A percentile compares a stretch with the other conserved stretches of the same genome.
phyloP scores from a whole-genome alignment of 306 rosid genomes.

The Cicer yamashitae region DNA sequence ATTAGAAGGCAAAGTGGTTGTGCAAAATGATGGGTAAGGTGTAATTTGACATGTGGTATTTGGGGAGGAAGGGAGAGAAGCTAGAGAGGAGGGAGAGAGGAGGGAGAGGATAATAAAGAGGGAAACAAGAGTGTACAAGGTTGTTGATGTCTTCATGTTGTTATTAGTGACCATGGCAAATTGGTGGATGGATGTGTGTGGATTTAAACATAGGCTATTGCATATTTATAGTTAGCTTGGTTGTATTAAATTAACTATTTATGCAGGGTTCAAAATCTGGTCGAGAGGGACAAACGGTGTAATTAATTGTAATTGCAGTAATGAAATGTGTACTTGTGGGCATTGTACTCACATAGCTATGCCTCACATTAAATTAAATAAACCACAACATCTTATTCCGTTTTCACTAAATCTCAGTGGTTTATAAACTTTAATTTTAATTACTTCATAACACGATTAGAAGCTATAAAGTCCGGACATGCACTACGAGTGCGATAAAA shows the following conservation, averaged over 20 bases:
- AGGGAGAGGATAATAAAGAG: neutral
- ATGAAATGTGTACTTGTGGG: neutral
- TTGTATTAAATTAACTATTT: slow-evolving; percentile 7
- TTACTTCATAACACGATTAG: too few relatives aligned
- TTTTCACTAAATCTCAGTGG: too few relatives aligned
- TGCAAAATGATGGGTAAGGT: slow-evolving; percentile 52
- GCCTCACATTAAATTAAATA: too few relatives aligned
- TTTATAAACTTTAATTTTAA: too few relatives aligned
- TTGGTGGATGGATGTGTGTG: slow-evolving; percentile 1
- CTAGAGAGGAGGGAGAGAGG: slow-evolving; percentile 41
- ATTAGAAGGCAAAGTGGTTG: slow-evolving; percentile 36
- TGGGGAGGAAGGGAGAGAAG: slow-evolving; percentile 18
- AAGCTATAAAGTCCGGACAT: too few relatives aligned
- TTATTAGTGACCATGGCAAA: slow-evolving; percentile 43
- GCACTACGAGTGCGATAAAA: too few relatives aligned
- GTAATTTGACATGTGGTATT: slow-evolving; percentile 43
- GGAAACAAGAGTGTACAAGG: slow-evolving; percentile 37
- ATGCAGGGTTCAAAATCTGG: slow-evolving; percentile 27
- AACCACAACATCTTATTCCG: too few relatives aligned
- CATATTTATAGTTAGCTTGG: slow-evolving; percentile 39
- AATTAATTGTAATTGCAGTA: slow-evolving; percentile 1
- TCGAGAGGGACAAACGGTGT: slow-evolving; percentile 16
- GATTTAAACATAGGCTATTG: slow-evolving; percentile 24
- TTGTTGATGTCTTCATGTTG: slow-evolving; percentile 14
- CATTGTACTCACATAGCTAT: neutral